phyloP scores from a whole-genome alignment of 1,284 basidiomycete species.

The Waitea zeae region DNA sequence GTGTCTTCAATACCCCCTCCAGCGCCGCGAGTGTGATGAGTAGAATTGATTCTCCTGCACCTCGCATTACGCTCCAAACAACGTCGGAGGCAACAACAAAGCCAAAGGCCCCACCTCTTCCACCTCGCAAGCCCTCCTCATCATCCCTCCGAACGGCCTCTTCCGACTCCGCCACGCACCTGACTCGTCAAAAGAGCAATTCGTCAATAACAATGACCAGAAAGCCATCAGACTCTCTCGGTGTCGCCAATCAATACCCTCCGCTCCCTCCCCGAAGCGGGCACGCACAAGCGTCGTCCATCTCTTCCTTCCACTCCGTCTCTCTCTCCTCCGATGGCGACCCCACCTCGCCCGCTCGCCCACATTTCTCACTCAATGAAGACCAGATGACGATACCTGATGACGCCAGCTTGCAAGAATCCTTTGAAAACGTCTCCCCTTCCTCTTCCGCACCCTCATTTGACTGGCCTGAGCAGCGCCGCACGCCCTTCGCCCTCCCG shows the following conservation, averaged over 20 bases:
- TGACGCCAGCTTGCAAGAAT: slow-evolving; percentile 41
- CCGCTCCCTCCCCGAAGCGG: slow-evolving; percentile 17
- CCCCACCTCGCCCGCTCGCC: slow-evolving; percentile 24
- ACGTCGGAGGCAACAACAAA: no score
- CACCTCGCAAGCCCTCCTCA: slow-evolving; percentile 45
- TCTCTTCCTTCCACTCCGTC: slow-evolving; percentile 68
- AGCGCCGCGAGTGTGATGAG: no score
- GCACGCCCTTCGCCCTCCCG: slow-evolving; percentile 20
- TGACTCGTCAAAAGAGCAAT: slow-evolving; percentile 3
- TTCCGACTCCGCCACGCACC: slow-evolving; percentile 13
- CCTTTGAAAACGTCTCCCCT: slow-evolving; percentile 52
- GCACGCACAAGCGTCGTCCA: slow-evolving; percentile 48
- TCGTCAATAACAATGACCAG: slow-evolving; percentile 13
- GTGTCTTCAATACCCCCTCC: no score
- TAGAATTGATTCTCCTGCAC: no score
- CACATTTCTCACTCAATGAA: slow-evolving; percentile 23
- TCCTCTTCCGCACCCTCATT: no score
- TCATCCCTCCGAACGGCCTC: slow-evolving; percentile 28
- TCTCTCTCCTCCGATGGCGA: slow-evolving; percentile 49
- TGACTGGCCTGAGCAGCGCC: no score
- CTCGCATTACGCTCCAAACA: no score
- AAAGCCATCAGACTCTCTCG: slow-evolving; percentile 28
- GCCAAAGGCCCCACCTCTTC: no score
- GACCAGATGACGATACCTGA: no score
- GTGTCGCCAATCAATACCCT: slow-evolving; percentile 40